Base-by-base conservation (phyloP, 352 stramenopile genomes). In the Pilasporangium apinafurcum region DNA sequence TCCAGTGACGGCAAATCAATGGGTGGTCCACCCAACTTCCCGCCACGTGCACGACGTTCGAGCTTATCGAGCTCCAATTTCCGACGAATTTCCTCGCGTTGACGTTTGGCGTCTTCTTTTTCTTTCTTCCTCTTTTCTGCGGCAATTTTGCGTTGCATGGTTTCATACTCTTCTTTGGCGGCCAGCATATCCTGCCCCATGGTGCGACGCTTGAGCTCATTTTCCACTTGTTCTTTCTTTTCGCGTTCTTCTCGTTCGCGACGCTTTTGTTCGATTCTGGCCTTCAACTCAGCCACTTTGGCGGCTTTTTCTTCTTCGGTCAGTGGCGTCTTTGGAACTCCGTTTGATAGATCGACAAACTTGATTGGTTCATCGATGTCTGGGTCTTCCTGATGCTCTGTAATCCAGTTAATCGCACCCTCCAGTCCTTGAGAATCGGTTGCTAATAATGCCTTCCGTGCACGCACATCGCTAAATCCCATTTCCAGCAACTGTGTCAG, bases 11-110 rank as follows among this genome's bases (percentile, higher is more conserved):
- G 48, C n/a, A 84, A 18, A 28, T 92, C 74, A 22, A 86, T 74
- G 4, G 79, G 62, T 12, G 76, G 53, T 6, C 77, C 77, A n/a
- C 68, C 75, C 8, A 96, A 64, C 35, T 91, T 80, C 2, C 90
- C 90, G 18, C 77, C 72, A 29, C 83, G 76, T 21, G 84, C 83
- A 16, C 85, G 80, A 30, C 86, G 77, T 44, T 96, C 86, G 5
- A 83, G 69, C 65, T 97, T 97, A 58, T 97, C 90, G 54, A 92
- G 77, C 41, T 95, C 88, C 13, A 97, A 62, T 61, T 96, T 81
- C 45, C 72, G 74, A 37, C 83, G 84, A 16, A 97, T 54, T 7
- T 84, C 82, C 46, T 96, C 88, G 29, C 90, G 82, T 58, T 97
- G 85, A 8, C 68, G 59, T 60, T 95, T 94, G 49, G 73, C 78